Evolutionary conservation across 116 monocot species (phyloP).

Genomic region (Zostera marina): DNA sequence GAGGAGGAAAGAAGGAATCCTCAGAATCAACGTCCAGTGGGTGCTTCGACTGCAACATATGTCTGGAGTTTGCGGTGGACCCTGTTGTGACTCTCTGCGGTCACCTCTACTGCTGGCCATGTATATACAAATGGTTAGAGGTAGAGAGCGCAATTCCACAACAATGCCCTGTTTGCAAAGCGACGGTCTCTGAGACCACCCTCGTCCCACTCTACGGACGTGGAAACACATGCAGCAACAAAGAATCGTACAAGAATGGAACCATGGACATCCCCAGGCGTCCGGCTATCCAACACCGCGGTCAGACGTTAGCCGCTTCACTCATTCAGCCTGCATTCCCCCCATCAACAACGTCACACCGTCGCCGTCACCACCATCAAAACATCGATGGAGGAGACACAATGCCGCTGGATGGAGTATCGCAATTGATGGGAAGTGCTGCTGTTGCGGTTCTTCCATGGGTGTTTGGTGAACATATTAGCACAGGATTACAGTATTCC

Average conservation of each 20-base stretch:
- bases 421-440: conserved; percentile 7
- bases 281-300: conserved; percentile 13
- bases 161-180: conserved; percentile 63
- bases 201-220: conserved; percentile 52
- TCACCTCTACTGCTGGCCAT: conserved; percentile 93
- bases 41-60: conserved; percentile 85
- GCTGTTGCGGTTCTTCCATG: conserved; percentile 28
- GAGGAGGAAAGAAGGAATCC: neutral
- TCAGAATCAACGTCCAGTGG: conserved; percentile 7
- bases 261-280: conserved; percentile 25
- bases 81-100: conserved; percentile 84
- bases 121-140: conserved; percentile 64
- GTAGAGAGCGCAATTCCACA: conserved; percentile 11
- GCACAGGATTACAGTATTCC: conserved; percentile 13
- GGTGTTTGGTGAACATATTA: conserved; percentile 18
- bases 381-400: neutral
- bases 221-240: conserved; percentile 11
- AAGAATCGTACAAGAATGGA: neutral
- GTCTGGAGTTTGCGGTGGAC: conserved; percentile 51
- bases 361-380: neutral
- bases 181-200: conserved; percentile 27
- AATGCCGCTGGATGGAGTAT: neutral
- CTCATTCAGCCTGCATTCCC: neutral
- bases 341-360: neutral
- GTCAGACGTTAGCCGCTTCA: conserved; percentile 3